These are phyloP conservation scores for Salix suchowensis DNA, from an alignment of 345 rosid genomes.

Conservation along the genomic window DNA sequence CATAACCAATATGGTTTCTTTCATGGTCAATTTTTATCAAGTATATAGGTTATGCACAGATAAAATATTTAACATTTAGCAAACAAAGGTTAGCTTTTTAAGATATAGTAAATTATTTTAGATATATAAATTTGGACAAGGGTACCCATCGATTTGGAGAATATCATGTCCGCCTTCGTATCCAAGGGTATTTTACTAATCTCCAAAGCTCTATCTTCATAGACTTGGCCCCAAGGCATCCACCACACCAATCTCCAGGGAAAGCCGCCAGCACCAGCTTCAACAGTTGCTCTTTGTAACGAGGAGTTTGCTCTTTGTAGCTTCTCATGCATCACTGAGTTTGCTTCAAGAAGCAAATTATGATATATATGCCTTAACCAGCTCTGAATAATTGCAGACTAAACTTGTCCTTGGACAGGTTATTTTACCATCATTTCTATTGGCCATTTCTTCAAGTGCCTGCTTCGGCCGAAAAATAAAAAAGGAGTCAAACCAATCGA, in stretches of 20 bases:
- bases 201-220: too few species aligned
- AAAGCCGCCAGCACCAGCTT: neutral
- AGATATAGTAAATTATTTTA: too few species aligned
- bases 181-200: too few species aligned
- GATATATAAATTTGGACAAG: too few species aligned
- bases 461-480: constrained; percentile 19
- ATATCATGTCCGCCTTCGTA: too few species aligned
- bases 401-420: constrained; percentile 81
- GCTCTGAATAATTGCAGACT: constrained; percentile 57
- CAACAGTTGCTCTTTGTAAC: neutral
- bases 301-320: too few species aligned
- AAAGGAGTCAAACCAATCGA: neutral
- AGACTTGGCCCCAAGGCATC: neutral
- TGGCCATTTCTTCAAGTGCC: constrained; percentile 96
- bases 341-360: constrained; percentile 13
- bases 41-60: too few species aligned
- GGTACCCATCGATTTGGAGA: too few species aligned
- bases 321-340: neutral
- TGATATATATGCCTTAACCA: constrained; percentile 89
- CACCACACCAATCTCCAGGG: neutral
- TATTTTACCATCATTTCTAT: constrained; percentile 61
- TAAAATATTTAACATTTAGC: too few species aligned
- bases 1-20: neutral
- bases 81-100: too few species aligned
- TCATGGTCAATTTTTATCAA: too few species aligned